phyloP scores from a whole-genome alignment of 192 early-diverging fungal genomes.

The Entomortierella beljakovae region DNA sequence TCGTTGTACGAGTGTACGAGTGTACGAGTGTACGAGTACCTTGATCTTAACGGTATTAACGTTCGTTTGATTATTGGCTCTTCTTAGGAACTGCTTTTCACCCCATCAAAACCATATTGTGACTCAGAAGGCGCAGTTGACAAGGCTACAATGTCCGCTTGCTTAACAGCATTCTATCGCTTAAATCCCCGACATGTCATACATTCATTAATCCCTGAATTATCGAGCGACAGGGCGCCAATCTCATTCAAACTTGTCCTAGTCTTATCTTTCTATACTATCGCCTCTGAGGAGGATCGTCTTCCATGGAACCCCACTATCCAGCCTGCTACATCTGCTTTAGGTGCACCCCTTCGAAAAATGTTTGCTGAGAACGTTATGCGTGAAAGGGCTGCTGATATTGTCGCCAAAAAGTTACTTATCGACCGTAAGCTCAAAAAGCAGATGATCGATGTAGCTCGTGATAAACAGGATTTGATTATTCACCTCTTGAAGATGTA shows the following conservation, averaged over 20 bases:
- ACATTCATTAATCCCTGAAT: conserved; percentile 74
- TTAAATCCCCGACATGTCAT: conserved; percentile 82
- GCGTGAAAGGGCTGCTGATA: conserved; percentile 47
- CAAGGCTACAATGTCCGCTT: conserved; percentile 79
- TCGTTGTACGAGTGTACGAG: neutral
- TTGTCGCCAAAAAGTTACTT: conserved; percentile 47
- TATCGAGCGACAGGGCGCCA: conserved; percentile 76
- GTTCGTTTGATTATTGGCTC: neutral
- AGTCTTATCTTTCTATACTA: conserved; percentile 77
- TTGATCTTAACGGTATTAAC: neutral
- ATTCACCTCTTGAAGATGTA: conserved; percentile 81
- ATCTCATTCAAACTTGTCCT: conserved; percentile 84
- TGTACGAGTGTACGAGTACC: too few species aligned
- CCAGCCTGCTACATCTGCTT: conserved; percentile 61
- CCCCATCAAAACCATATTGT: conserved; percentile 59
- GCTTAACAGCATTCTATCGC: conserved; percentile 82
- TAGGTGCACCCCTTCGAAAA: conserved; percentile 70
- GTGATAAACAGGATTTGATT: conserved; percentile 88
- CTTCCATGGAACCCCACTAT: conserved; percentile 81
- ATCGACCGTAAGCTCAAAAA: conserved; percentile 59
- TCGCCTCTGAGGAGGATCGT: conserved; percentile 73
- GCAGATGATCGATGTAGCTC: conserved; percentile 62
- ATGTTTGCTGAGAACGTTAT: conserved; percentile 71
- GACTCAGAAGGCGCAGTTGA: conserved; percentile 76
- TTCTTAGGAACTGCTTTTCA: conserved; percentile 73